Evolutionary conservation across 2,329 filamentous ascomycete species (phyloP).

Genomic region (Cryphonectria radicalis): DNA sequence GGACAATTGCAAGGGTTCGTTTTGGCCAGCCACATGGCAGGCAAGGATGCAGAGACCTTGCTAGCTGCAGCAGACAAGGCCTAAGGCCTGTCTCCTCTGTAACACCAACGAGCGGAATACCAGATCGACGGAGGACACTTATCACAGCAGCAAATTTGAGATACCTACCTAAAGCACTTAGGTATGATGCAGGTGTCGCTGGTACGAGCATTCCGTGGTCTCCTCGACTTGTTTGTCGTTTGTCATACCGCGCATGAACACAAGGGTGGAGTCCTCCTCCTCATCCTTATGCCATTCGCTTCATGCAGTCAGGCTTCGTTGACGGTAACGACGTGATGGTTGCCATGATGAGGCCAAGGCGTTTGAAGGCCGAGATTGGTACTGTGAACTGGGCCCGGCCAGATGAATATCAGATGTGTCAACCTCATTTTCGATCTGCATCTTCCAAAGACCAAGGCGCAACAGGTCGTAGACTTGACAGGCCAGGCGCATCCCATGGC

Average conservation of each 20-base stretch:
- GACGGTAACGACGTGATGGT: background rate
- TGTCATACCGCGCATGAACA: background rate
- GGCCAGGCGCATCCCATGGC: background rate
- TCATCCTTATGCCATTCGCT: background rate
- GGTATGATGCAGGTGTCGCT: background rate
- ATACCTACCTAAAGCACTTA: background rate
- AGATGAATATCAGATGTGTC: background rate
- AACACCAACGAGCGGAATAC: conserved; percentile 13
- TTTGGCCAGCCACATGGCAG: conserved; percentile 22
- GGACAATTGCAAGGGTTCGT: conserved; percentile 25
- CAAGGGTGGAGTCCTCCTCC: background rate
- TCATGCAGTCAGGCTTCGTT: background rate
- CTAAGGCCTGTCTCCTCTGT: conserved; percentile 18
- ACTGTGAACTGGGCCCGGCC: background rate
- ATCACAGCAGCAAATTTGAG: background rate
- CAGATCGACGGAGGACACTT: background rate
- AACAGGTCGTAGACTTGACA: background rate
- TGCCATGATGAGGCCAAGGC: background rate
- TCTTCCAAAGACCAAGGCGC: background rate
- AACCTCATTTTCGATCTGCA: background rate
- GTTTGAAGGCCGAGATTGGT: background rate
- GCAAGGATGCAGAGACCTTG: conserved; percentile 28
- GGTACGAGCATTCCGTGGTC: background rate
- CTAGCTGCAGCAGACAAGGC: conserved; percentile 23
- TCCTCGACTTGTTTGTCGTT: background rate